Conservation (phyloP, 2,329 filamentous ascomycete genomes). For the Fusarium sacchari region DNA sequence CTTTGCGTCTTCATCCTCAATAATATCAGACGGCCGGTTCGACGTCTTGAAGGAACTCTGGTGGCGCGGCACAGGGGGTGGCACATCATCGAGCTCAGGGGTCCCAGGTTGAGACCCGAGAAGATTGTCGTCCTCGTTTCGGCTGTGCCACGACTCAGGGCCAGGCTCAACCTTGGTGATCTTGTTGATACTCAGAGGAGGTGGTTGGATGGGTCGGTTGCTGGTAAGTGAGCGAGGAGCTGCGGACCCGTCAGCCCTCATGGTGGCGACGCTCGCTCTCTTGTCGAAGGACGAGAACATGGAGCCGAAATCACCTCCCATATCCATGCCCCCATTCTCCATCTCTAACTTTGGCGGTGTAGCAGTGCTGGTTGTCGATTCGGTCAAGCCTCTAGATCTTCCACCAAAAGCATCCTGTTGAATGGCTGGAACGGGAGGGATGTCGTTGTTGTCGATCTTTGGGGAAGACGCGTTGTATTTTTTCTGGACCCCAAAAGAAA, state of each 20-base stretch:
- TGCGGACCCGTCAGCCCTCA: slow-evolving; percentile 54
- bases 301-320: slow-evolving; percentile 67
- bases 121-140: slow-evolving; percentile 58
- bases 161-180: slow-evolving; percentile 56
- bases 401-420: slow-evolving; percentile 47
- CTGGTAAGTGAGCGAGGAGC: slow-evolving; percentile 59
- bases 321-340: slow-evolving; percentile 58
- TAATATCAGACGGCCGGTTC: slow-evolving; percentile 50
- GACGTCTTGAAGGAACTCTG: slow-evolving; percentile 47
- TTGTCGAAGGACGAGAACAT: slow-evolving; percentile 68
- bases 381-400: slow-evolving; percentile 62
- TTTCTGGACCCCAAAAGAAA: slow-evolving; percentile 68
- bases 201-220: slow-evolving; percentile 55
- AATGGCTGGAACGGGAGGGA: slow-evolving; percentile 53
- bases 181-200: slow-evolving; percentile 60
- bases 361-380: slow-evolving; percentile 64
- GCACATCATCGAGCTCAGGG: slow-evolving; percentile 52
- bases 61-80: slow-evolving; percentile 55
- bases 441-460: slow-evolving; percentile 46
- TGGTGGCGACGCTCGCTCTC: slow-evolving; percentile 60
- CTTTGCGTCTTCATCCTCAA: slow-evolving; percentile 64
- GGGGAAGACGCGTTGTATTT: slow-evolving; percentile 53
- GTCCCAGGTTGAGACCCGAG: slow-evolving; percentile 53
- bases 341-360: slow-evolving; percentile 62
- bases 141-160: slow-evolving; percentile 62